These are phyloP conservation scores for Mycena sanguinolenta DNA, from an alignment of 768 basidiomycete species.

Conservation along the genomic window DNA sequence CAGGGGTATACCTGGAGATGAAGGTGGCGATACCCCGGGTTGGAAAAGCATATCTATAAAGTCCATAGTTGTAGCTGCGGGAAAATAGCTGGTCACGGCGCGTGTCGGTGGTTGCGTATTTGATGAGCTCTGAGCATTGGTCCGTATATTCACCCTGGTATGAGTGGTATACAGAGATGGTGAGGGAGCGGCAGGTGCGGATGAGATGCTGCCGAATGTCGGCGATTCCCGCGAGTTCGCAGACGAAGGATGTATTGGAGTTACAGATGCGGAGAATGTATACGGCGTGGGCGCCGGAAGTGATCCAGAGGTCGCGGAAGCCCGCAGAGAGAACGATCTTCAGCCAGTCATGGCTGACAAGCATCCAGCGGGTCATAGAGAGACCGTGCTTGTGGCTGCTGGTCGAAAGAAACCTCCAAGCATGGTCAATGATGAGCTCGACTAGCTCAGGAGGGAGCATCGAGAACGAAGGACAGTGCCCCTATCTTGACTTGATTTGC, in stretches of 20 bases:
- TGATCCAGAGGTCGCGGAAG: conserved; percentile 12
- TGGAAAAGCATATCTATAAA: not conserved
- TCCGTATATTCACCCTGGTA: too few relatives aligned
- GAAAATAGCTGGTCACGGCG: not conserved
- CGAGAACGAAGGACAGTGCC: too few relatives aligned
- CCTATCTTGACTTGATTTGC: too few relatives aligned
- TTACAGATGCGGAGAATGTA: not conserved
- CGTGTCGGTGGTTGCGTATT: not conserved
- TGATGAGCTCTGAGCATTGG: not conserved
- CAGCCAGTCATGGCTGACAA: conserved; percentile 9
- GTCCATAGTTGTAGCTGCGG: too few relatives aligned
- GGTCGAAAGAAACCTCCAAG: conserved; percentile 3
- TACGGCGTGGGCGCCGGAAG: not conserved
- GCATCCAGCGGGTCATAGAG: too few relatives aligned
- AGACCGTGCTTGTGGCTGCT: conserved; percentile 6
- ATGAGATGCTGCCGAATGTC: not conserved
- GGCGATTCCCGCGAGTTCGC: not conserved
- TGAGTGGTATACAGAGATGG: too few relatives aligned
- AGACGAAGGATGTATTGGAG: not conserved
- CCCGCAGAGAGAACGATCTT: conserved; percentile 4
- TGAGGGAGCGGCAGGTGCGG: not conserved
- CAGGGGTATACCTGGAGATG: not conserved
- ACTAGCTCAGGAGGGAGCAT: conserved; percentile 17
- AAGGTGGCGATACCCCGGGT: not conserved
- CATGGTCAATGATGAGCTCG: conserved; percentile 8